Base-by-base conservation (phyloP, 148 eudicot genomes). In the Camellia granthamiana region DNA sequence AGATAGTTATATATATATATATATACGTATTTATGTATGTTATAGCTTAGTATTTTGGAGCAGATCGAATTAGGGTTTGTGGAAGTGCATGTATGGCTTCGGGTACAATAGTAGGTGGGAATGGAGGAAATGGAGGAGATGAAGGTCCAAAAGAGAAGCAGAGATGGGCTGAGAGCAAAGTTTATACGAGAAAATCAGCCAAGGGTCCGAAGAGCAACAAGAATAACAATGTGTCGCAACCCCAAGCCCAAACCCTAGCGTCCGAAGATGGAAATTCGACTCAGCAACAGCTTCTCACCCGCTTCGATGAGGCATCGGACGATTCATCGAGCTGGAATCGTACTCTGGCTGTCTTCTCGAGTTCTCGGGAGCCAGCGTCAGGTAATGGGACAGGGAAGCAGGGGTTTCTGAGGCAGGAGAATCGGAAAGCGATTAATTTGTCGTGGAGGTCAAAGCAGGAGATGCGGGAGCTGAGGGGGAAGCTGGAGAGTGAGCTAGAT, bases 401-500 rank as follows among this genome's bases (percentile, higher is more conserved):
- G 11, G 95, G 89, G 51, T 84, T 88, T 56, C 66, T 64, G 62
- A 81, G 84, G 76, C 87, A 78, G 61, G 97, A 84, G 79, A 86
- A 82, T 80, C 87, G 85, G 43, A 90, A 89, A 73, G 83, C 87
- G 55, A 88, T 93, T 58, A 89, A 81, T 85, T 88, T 96, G 79
- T 81, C 85, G 7, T 86, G 78, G 47, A 91, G 85, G 83, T 87
- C 98, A 7, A 96, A 92, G 90, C 84, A 89, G 72, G 98, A 96
- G 84, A 87, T 82, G 84, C 81, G 80, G 77, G 95, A 93, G 75
- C 74, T 91, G 16, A 78, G 88, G 88, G 88, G 88, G 78, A 91
- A 85, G 90, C 90, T 96, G 56, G 88, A 91, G 84, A 81, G 82
- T 38, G 99, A 96, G 88, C 92, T 92, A 54, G 87, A 78, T 80